Base-by-base conservation (phyloP, 179 eudicot genomes). In the Amaranthus tricolor region DNA sequence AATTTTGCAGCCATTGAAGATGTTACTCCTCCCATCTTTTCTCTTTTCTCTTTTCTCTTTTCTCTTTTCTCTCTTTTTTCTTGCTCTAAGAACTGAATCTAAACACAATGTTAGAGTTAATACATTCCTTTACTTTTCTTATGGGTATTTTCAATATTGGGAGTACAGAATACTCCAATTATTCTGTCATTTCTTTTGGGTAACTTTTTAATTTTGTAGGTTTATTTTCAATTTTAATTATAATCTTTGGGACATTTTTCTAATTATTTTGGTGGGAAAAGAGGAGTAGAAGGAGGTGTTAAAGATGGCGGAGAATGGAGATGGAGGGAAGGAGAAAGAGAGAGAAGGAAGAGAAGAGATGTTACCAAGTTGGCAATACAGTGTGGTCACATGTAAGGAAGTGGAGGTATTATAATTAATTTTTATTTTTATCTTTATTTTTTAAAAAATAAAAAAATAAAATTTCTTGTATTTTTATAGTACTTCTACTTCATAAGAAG, bases 1-100 rank as follows among this genome's bases (percentile, higher is more conserved):
- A 90, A 84, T 78, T 90, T 90, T 16, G 93, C 93, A 56, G 96
- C 96, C 93, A 90, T 89, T 64, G 96, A 87, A 62, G 96, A 90
- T 16, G 93, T 89, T 81, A 90, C 96, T 31, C 96, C 96, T 71
- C 91, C 96, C 96, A 90, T 89, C 6, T 72, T 53, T 51, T 54
- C 44, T 49, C 40, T 17, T 43, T 20, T 56, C 17, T 73, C 60
- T 31, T 17, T 51, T 91, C 89, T 67, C 85, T 91, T 89, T 84
- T 88, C 5, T 65, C 9, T 17, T 17, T 66, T 11, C 59, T 50
- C 56, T 49, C n/a, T 76, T 24, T 49, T 67, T 56, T 81, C 52
- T 63, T 53, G 11, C 16, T 31, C 56, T 60, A 16, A 66, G 59
- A 51, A 44, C 73, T 52, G 74, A 76, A 76, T 71, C 71, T 62